Evolutionary conservation across 2,329 filamentous ascomycete species (phyloP), one percentile per base, ranked within the genome.

Genomic region (Chaetomiaceae sp.): DNA sequence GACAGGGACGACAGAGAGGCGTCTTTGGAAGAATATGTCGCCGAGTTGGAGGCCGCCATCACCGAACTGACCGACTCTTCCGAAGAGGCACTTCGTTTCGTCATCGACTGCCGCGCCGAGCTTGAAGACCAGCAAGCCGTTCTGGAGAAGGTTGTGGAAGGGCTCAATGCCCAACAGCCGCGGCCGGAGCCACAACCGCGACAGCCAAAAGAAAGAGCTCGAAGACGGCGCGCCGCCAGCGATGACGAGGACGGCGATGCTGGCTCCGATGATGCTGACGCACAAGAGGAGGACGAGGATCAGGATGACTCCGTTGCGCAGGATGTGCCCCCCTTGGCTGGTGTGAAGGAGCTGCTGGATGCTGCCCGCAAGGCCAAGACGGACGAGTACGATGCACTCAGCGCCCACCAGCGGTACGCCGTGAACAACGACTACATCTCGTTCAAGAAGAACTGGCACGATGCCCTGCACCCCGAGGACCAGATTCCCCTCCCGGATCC

Each of bases 361-460:
- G 55, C 69, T 6, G 65, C 69, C 12, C 70, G 70, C 27, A 63
- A 67, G 27, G 57, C 66, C 31, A 75, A 75, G 50, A 63, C 66
- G 0, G 62, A 61, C 11, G 72, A 75, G 37, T 82, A 82, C 63
- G 66, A 65, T 0, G 57, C 61, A 1, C 66, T 77, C 59, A 68
- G 63, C 33, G 63, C 71, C 43, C 66, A 77, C 54, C 66, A 78
- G 59, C 75, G 76, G 23, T 84, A 83, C 62, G 79, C 72, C 4
- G 59, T 72, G 12, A 74, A 83, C 66, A 83, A 83, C 63, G 78
- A 82, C 61, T 84, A 84, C 62, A 73, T 76, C 53, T 68, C 69
- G n/a, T 83, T 84, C 72, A 82, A 81, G 65, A 76, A 76, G 61
- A 66, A 76, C 22, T 80, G 79, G 78, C 79, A 83, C 65, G 76